Evolutionary conservation across 2,329 filamentous ascomycete genomes (phyloP).

Genomic region (Coniochaeta pulveracea): DNA sequence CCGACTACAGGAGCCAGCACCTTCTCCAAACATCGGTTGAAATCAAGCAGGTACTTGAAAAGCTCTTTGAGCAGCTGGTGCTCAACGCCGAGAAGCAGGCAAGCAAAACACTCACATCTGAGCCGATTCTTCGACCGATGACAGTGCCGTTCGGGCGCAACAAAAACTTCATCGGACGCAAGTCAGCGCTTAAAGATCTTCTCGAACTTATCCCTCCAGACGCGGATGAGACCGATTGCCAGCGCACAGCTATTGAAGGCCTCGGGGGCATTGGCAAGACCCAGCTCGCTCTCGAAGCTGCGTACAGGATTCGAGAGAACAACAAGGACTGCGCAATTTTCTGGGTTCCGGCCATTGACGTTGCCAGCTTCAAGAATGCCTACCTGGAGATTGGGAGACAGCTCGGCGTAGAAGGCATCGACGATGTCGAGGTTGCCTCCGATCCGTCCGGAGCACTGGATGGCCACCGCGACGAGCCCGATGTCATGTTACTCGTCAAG

Average conservation of each 20-base stretch:
- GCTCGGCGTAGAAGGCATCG: slow-evolving; percentile 16
- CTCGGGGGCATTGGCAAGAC: slow-evolving; percentile 26
- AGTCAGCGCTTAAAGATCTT: slow-evolving; percentile 9
- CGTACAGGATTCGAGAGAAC: slow-evolving; percentile 14
- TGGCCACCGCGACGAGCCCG: slow-evolving; percentile 18
- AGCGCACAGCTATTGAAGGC: slow-evolving; percentile 16
- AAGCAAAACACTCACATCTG: no score
- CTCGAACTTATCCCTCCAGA: slow-evolving; percentile 6
- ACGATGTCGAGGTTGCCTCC: no score
- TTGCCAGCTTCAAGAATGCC: slow-evolving; percentile 19
- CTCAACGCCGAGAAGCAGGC: no score
- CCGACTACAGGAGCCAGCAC: no score
- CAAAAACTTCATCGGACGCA: slow-evolving; percentile 14
- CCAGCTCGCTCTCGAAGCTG: slow-evolving; percentile 24
- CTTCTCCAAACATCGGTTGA: no score
- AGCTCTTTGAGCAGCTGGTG: no score
- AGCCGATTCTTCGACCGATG: no score
- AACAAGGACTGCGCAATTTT: slow-evolving; percentile 24
- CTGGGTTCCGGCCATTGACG: slow-evolving; percentile 23
- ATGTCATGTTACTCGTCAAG: slow-evolving; percentile 25
- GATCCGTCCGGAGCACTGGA: no score
- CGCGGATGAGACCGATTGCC: slow-evolving; percentile 11
- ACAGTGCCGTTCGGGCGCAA: slow-evolving; percentile 16
- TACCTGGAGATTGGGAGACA: slow-evolving; percentile 20
- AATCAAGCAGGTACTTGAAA: no score